Evolutionary conservation across 2,329 filamentous ascomycete species (phyloP).

Genomic region (Myotisia sp.): DNA sequence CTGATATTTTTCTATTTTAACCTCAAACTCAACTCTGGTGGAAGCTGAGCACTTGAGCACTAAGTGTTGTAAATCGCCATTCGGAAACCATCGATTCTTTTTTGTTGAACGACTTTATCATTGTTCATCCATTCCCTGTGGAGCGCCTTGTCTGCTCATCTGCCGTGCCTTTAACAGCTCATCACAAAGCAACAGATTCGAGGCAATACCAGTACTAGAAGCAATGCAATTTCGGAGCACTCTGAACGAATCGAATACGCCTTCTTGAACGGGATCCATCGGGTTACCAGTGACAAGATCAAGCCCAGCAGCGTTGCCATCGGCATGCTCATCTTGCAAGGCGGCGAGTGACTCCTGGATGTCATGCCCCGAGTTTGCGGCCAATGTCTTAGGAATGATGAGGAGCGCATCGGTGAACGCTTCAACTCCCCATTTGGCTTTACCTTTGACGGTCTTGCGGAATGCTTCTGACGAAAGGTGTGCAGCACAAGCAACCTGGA

Average conservation of each 20-base stretch:
- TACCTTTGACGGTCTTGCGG: slow-evolving; percentile 84
- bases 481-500: slow-evolving; percentile 82
- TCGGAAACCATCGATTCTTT: too few relatives aligned
- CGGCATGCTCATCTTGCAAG: slow-evolving; percentile 69
- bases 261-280: slow-evolving; percentile 87
- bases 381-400: slow-evolving; percentile 92
- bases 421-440: slow-evolving; percentile 88
- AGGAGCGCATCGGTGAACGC: slow-evolving; percentile 92
- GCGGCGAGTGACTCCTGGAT: slow-evolving; percentile 85
- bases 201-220: slow-evolving; percentile 86
- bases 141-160: slow-evolving; percentile 49
- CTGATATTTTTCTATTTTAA: too few relatives aligned
- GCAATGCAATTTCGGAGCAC: slow-evolving; percentile 88
- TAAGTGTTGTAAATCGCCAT: too few relatives aligned
- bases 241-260: slow-evolving; percentile 91
- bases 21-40: too few relatives aligned
- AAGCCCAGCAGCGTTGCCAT: slow-evolving; percentile 75
- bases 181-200: slow-evolving; percentile 87
- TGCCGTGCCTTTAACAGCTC: slow-evolving; percentile 95
- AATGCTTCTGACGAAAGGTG: slow-evolving; percentile 81
- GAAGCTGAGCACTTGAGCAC: too few relatives aligned
- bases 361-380: slow-evolving; percentile 89
- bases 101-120: too few relatives aligned
- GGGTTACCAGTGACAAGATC: slow-evolving; percentile 76
- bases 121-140: slow-evolving; percentile 31